Evolutionary conservation across 1,284 basidiomycete species (phyloP).

Genomic region (Boletus smithii): DNA sequence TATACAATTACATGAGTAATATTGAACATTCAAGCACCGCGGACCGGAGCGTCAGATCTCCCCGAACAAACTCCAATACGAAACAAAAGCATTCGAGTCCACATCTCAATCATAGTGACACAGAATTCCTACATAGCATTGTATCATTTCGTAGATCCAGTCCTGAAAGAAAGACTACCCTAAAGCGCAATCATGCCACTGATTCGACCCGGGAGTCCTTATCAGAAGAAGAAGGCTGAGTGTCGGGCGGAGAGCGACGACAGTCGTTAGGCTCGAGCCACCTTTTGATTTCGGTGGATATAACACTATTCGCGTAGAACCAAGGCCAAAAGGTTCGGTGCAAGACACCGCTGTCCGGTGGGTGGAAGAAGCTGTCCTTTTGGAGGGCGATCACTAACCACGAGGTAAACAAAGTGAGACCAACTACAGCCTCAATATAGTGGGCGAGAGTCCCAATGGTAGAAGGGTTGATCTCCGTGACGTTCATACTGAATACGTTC

Average conservation of each 20-base stretch:
- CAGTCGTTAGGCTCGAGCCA: background rate
- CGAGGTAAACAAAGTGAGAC: constrained; percentile 15
- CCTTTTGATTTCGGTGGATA: background rate
- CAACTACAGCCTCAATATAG: constrained; percentile 12
- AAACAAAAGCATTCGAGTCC: too few species aligned
- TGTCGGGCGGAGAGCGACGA: background rate
- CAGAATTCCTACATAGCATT: background rate
- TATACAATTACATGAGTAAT: too few species aligned
- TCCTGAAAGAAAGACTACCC: background rate
- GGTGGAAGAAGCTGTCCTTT: constrained; percentile 11
- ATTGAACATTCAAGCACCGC: too few species aligned
- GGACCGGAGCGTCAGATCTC: too few species aligned
- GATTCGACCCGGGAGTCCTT: background rate
- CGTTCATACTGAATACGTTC: constrained; percentile 33
- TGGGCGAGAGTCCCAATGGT: constrained; percentile 7
- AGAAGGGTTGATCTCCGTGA: constrained; percentile 12
- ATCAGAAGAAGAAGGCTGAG: background rate
- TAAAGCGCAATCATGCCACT: too few species aligned
- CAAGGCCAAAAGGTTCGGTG: constrained; percentile 21
- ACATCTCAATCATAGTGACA: background rate
- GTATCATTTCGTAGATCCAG: too few species aligned
- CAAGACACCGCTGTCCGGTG: constrained; percentile 1
- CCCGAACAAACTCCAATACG: background rate
- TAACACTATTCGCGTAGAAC: constrained; percentile 3
- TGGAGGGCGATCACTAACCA: constrained; percentile 20